Base-by-base conservation (phyloP, 495 filamentous ascomycete species). In the Penicillium lagena region DNA sequence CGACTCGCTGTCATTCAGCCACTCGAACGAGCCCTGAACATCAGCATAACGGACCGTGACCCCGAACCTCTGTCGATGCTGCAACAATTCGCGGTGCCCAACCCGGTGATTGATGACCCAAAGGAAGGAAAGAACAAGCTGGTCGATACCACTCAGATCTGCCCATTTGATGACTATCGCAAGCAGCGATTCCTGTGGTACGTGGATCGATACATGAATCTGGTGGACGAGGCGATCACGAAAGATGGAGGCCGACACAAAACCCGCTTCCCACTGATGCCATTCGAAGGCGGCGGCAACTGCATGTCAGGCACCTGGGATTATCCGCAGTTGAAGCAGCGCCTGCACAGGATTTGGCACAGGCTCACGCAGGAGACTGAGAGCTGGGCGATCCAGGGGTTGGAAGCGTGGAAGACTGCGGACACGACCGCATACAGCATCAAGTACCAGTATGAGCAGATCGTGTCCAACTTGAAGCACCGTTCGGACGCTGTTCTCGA, bases 171-270 rank as follows among this genome's bases (percentile, higher is more conserved):
- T 44, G 94, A 98, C 52, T 69, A 94, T 8, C 87, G 83, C 74
- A 98, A 97, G 65, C 81, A 86, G 37, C 82, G 90, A 0, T 96
- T 97, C 61, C 64, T 98, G 12, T 97, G 94, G 93, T 97, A 98
- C 60, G 90, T 88, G 56, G 86, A 94, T 36, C 83, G 82, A 10
- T 98, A 97, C 60, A 66, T 90, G 15, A 63, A 72, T 8, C 76
- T 82, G 7, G 84, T 95, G 39, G 72, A 80, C 10, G 71, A 79
- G 35, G 76, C 80, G 44, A 40, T 62, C 61, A 45, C 78, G 76
- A 52, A 54, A 10, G 33, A 49, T 40, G 45, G 47, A 37, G 22
- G 72, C 76, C 40, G 77, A 72, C 78, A 83, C 38, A 76, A 77
- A 11, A 66, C 78, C 29, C 51, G 57, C 4, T 97, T 97, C 54